A percentile compares a stretch with the other conserved stretches of the same genome.
These are phyloP conservation scores for Murraya koenigii DNA, from an alignment of 345 rosid genomes.

Conservation along the genomic window DNA sequence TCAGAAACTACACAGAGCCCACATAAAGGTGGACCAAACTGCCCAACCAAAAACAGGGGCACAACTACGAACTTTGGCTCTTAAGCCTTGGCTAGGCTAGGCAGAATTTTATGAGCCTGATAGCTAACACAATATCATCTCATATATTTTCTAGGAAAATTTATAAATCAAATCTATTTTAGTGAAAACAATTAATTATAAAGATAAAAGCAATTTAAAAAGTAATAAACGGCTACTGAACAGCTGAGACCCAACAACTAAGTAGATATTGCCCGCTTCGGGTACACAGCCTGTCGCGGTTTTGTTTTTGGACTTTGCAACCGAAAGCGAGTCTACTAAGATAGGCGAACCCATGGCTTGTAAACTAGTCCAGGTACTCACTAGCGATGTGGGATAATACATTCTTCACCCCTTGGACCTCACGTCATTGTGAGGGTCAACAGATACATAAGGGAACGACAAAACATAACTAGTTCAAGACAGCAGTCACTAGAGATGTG, in stretches of 20 bases:
- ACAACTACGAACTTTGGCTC: background rate
- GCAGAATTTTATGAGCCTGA: background rate
- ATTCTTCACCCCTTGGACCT: too few relatives aligned
- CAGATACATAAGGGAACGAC: too few relatives aligned
- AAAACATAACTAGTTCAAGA: background rate
- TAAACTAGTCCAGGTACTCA: background rate
- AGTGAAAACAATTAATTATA: background rate
- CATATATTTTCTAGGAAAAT: background rate
- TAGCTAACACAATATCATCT: background rate
- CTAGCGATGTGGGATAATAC: background rate
- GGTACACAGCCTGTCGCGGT: background rate
- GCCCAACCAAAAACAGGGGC: background rate
- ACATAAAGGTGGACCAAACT: background rate
- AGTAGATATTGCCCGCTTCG: background rate
- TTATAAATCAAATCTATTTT: background rate
- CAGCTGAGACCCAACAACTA: background rate
- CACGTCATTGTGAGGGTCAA: too few relatives aligned
- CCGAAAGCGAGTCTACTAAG: background rate
- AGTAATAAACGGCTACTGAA: background rate
- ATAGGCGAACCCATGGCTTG: background rate
- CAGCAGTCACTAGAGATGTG: background rate
- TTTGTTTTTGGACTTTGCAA: background rate
- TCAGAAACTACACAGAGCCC: background rate
- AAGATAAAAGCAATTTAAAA: slow-evolving; percentile 3
- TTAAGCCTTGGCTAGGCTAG: background rate